Conservation (phyloP, 257 asterid species). For the Fraxinus anomala region DNA sequence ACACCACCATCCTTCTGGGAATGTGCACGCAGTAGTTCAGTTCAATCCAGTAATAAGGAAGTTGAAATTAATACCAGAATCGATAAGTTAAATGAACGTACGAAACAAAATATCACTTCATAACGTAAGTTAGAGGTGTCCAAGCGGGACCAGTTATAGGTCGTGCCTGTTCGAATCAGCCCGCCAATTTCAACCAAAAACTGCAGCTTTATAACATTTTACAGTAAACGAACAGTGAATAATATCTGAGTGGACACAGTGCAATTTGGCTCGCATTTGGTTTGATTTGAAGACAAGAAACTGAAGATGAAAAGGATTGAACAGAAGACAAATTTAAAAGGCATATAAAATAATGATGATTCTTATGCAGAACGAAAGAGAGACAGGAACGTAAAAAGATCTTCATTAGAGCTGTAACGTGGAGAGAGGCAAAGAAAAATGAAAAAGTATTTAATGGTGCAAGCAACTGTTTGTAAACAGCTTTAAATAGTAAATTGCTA, state of each 20-base stretch:
- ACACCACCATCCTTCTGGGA: no score
- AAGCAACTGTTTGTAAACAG: no score
- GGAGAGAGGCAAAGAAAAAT: background rate
- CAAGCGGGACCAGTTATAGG: background rate
- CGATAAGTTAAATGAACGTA: no score
- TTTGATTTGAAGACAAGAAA: slow-evolving; percentile 33
- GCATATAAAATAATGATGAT: slow-evolving; percentile 44
- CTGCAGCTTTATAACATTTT: background rate
- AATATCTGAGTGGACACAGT: background rate
- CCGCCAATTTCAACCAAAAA: background rate
- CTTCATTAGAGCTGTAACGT: slow-evolving; percentile 2
- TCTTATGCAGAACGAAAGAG: slow-evolving; percentile 37
- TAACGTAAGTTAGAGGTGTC: no score
- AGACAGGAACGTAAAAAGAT: slow-evolving; percentile 25
- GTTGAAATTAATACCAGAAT: no score
- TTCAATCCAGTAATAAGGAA: no score
- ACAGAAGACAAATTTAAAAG: slow-evolving; percentile 16
- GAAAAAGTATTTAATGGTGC: no score
- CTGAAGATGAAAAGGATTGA: slow-evolving; percentile 32
- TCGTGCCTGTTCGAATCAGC: background rate
- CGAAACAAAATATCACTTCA: no score
- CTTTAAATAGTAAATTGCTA: no score
- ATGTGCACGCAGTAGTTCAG: no score
- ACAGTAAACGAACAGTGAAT: background rate
- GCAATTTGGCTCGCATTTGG: background rate